Base-by-base conservation (phyloP, 768 basidiomycete species). In the Mycena chlorophos region DNA sequence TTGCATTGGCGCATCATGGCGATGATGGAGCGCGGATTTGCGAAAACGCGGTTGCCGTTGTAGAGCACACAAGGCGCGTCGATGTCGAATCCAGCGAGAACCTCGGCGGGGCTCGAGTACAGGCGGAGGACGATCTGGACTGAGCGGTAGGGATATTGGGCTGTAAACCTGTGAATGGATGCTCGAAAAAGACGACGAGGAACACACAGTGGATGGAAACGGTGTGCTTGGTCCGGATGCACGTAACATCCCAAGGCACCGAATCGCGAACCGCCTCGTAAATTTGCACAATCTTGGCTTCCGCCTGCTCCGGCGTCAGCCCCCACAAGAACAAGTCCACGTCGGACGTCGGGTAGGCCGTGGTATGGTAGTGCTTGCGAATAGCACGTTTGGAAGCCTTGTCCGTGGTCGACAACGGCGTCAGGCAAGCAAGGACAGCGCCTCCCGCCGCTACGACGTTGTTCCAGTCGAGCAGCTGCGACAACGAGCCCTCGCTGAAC, bases 1-100 rank as follows among this genome's bases (percentile, higher is more conserved):
- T 85, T 85, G 69, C 77, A 76, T 64, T 87, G 84, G n/a, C 82
- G 80, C 79, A 87, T 86, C 78, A 81, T 78, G 26, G 84, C 79
- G 12, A 82, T 69, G 49, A 86, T 75, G 13, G 82, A 78, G 8
- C 85, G 76, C 3, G 85, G 85, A 58, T 80, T 84, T 4, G 81
- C 83, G 73, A 77, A 82, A 13, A 86, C 79, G n/a, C 76, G 80
- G 48, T 71, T 56, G 17, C 77, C 80, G 58, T 82, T 76, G 50
- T 73, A 86, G 1, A 79, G 78, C 50, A 79, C 83, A 69, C 83
- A 85, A 4, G 84, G 82, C 0, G 81, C 81, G 56, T 87, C 85
- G 40, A 87, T 78, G 60, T 87, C 85, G 58, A 87, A 87, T 8
- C 85, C 85, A 4, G 84, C 82, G 1, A 87, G 73, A 51, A 87